These are phyloP conservation scores for Tilletiaria anomala DNA, from an alignment of 1,284 basidiomycete species.

Conservation along the genomic window DNA sequence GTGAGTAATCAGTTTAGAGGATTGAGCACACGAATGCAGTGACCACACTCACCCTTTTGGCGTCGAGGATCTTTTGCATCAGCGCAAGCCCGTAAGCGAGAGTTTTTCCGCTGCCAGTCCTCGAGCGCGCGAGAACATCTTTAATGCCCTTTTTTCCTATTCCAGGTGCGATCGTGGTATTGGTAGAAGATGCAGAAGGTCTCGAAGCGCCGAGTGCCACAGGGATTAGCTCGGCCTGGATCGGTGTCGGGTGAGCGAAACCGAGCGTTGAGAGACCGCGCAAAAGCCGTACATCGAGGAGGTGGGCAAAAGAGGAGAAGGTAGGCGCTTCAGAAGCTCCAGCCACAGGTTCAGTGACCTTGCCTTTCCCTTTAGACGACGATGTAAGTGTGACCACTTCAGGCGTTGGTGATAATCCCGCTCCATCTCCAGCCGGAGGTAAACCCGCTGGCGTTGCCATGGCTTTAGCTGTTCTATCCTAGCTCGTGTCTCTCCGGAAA, in stretches of 20 bases:
- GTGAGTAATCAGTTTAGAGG: no score
- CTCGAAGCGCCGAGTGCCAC: slow-evolving; percentile 62
- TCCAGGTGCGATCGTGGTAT: background rate
- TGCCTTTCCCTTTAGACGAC: no score
- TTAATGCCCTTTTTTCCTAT: slow-evolving; percentile 36
- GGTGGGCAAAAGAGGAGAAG: background rate
- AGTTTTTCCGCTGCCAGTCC: slow-evolving; percentile 94
- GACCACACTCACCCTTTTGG: slow-evolving; percentile 69
- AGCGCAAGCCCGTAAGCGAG: slow-evolving; percentile 86
- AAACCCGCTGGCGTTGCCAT: no score
- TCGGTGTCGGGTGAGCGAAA: slow-evolving; percentile 65
- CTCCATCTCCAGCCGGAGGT: no score
- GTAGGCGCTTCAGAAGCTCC: no score
- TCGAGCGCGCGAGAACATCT: slow-evolving; percentile 82
- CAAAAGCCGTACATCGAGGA: slow-evolving; percentile 44
- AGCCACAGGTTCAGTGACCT: no score
- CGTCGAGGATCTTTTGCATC: slow-evolving; percentile 70
- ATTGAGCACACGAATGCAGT: no score
- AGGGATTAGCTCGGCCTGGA: slow-evolving; percentile 63
- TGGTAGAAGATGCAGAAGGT: background rate
- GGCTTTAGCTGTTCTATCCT: no score
- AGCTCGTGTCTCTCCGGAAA: no score
- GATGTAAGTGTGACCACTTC: no score
- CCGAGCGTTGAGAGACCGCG: slow-evolving; percentile 61
- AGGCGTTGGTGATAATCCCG: no score